Base-by-base conservation (phyloP, 1,284 basidiomycete genomes). In the Melampsora americana region DNA sequence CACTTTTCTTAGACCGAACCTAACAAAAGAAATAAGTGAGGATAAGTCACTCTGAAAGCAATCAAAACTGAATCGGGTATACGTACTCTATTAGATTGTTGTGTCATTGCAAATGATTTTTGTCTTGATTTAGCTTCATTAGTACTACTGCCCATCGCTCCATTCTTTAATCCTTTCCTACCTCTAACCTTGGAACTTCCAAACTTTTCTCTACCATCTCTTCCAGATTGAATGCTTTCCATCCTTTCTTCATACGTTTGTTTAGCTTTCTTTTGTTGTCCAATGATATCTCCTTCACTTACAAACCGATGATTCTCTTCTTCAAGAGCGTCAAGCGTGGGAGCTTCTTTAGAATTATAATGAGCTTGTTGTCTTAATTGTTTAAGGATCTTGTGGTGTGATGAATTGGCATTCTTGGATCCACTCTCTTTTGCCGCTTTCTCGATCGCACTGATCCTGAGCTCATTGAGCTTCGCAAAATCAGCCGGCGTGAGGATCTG, bases 401-500 rank as follows among this genome's bases (percentile, higher is more conserved):
- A 94, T 1, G 93, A 90, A 44, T 87, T 88, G 0, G 89, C 89
- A 42, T 84, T 84, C 80, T 92, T 89, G 11, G 91, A 89, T 1
- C 88, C 89, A 74, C 89, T 87, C 26, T 86, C 85, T n/a, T 92
- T 92, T 0, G 90, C 91, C 1, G 79, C 78, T 20, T 74, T 65
- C 60, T 74, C 71, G 30, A 74, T 53, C 16, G 71, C 62, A 84
- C 92, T 87, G 76, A 93, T 87, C 9, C 91, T 90, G 11, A 99
- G 88, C 80, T 97, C 92, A 80, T 93, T 92, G 74, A 99, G 87
- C 68, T 97, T 85, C 0, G 92, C 92, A 83, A 98, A 99, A 84
- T 99, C 95, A 35, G 95, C 95, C 0, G 96, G 96, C 0, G 96
- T 99, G 46, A 99, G 88, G 81, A 99, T 99, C 92, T 95, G 80